phyloP scores from a whole-genome alignment of 306 rosid genomes.

The Dryas octopetala region DNA sequence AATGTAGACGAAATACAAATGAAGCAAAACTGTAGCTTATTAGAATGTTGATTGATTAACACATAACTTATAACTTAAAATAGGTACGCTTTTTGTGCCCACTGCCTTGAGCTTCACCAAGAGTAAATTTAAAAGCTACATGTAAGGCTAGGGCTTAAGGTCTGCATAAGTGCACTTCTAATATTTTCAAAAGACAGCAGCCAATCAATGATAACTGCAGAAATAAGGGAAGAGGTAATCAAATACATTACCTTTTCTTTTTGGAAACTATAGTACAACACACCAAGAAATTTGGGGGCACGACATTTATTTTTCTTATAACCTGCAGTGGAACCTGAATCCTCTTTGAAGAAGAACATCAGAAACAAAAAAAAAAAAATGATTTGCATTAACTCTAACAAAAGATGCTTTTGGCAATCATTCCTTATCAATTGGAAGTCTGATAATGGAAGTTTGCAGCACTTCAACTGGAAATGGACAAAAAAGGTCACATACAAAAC shows the following conservation, averaged over 20 bases:
- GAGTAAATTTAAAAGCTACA: not conserved
- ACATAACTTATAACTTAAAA: not conserved
- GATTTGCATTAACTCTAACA: not conserved
- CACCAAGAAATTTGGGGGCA: not conserved
- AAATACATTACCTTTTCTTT: slow-evolving; percentile 3
- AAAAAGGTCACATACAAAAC: not conserved
- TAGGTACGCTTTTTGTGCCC: not conserved
- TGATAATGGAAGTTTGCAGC: not conserved
- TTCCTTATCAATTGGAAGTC: slow-evolving; percentile 1
- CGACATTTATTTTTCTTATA: not conserved
- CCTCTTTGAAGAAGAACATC: not conserved
- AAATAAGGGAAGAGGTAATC: not conserved
- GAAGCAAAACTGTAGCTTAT: not conserved
- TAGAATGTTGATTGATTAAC: not conserved
- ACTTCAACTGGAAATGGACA: slow-evolving; percentile 8
- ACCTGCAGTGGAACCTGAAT: slow-evolving; percentile 3
- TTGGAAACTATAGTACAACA: not conserved
- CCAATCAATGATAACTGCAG: not conserved
- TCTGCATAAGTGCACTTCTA: not conserved
- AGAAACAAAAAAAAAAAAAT: not conserved
- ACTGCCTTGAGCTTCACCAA: not conserved
- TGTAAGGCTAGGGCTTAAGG: not conserved
- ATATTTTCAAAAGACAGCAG: not conserved
- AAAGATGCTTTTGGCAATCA: not conserved
- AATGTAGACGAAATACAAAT: not conserved